A percentile compares a stretch with the other conserved stretches of the same genome.
Conservation (phyloP, 1,139 yeast species). For the Suhomyces guaymorum region DNA sequence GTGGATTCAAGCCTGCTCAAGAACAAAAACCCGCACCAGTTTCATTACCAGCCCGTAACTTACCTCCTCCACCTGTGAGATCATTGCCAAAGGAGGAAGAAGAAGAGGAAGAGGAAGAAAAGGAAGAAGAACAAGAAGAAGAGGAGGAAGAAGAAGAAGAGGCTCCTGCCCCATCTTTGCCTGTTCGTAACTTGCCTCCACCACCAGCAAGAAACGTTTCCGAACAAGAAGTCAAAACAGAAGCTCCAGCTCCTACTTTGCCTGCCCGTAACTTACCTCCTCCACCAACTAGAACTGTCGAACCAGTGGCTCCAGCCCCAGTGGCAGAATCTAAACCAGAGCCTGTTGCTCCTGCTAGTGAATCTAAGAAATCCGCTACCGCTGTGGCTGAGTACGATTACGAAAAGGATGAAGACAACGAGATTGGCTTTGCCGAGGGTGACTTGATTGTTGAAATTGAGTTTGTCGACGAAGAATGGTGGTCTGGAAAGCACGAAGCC, state of each 20-base stretch:
- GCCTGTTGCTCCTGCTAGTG: conserved; percentile 9
- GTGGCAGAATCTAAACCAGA: conserved; percentile 15
- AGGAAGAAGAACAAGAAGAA: conserved; percentile 20
- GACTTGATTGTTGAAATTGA: conserved; percentile 66
- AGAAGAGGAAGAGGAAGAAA: conserved; percentile 20
- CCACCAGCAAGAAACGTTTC: conserved; percentile 14
- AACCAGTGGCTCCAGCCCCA: conserved; percentile 15
- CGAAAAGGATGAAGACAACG: conserved; percentile 75
- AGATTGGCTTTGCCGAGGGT: conserved; percentile 64
- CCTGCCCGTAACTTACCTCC: conserved; percentile 27
- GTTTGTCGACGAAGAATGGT: conserved; percentile 78
- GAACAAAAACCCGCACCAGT: conserved; percentile 20
- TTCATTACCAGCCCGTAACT: conserved; percentile 28
- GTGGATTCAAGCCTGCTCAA: conserved; percentile 6
- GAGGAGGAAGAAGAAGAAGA: conserved; percentile 20
- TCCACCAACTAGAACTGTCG: conserved; percentile 14
- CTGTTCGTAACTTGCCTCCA: conserved; percentile 25
- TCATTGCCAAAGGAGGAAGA: conserved; percentile 19
- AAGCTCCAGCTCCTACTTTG: conserved; percentile 21
- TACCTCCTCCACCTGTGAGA: conserved; percentile 20
- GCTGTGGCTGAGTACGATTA: conserved; percentile 71
- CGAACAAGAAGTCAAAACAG: conserved; percentile 21
- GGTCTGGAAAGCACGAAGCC: conserved; percentile 66
- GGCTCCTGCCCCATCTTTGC: conserved; percentile 22
- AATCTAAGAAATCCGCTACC: conserved; percentile 21